Conservation (phyloP, 768 basidiomycete species). For the Termitomyces sp. region DNA sequence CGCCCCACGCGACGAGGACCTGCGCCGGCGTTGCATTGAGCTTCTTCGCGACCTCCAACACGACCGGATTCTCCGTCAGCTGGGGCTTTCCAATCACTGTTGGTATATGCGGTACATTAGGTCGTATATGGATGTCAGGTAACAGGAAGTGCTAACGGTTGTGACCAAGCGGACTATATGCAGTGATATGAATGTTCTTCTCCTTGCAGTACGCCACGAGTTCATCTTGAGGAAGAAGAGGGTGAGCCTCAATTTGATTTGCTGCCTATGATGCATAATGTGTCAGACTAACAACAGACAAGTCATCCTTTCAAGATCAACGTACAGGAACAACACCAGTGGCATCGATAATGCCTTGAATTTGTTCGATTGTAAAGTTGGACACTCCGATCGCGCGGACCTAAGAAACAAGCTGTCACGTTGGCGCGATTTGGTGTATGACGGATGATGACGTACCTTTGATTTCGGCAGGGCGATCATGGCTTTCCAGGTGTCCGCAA, state of each 20-base stretch:
- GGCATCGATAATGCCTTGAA: slow-evolving; percentile 61
- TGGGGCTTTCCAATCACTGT: slow-evolving; percentile 57
- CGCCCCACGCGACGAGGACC: slow-evolving; percentile 80
- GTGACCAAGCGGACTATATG: slow-evolving; percentile 73
- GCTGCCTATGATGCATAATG: slow-evolving; percentile 30
- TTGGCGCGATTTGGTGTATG: neutral
- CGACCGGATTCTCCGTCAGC: slow-evolving; percentile 60
- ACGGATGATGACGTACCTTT: slow-evolving; percentile 41
- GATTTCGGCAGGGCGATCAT: slow-evolving; percentile 65
- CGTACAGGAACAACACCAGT: slow-evolving; percentile 70
- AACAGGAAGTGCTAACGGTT: slow-evolving; percentile 47
- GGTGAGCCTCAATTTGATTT: slow-evolving; percentile 86
- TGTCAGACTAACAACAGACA: neutral
- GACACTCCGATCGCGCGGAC: slow-evolving; percentile 74
- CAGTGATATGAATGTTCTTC: slow-evolving; percentile 63
- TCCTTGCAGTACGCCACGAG: slow-evolving; percentile 63
- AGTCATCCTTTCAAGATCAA: neutral
- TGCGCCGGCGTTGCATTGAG: slow-evolving; percentile 69
- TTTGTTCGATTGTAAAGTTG: slow-evolving; percentile 65
- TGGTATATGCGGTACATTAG: neutral
- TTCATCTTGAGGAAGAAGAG: slow-evolving; percentile 69
- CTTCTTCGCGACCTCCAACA: slow-evolving; percentile 57
- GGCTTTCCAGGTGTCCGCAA: slow-evolving; percentile 83
- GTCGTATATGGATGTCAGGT: neutral
- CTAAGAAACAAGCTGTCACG: slow-evolving; percentile 21